These are phyloP conservation scores for Boechera divaricarpa DNA, from an alignment of 345 rosid genomes.

Conservation along the genomic window DNA sequence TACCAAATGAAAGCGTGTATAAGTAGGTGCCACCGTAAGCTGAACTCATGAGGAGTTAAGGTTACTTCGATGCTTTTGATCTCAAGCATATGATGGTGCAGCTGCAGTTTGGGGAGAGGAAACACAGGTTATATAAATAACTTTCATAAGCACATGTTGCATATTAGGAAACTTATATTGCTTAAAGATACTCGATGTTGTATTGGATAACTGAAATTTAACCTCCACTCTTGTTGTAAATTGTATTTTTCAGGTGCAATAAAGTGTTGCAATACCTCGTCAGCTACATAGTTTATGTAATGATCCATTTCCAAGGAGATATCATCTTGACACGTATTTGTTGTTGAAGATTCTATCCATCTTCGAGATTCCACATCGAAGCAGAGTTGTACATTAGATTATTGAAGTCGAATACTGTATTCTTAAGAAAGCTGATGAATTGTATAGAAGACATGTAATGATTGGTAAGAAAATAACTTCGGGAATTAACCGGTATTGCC, in stretches of 20 bases:
- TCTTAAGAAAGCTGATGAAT: constrained; percentile 13
- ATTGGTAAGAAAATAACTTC: constrained; percentile 49
- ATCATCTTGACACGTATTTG: constrained; percentile 68
- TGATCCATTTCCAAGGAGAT: constrained; percentile 77
- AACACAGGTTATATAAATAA: constrained; percentile 24
- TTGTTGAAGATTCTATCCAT: not conserved
- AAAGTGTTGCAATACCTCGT: constrained; percentile 50
- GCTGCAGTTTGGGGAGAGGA: constrained; percentile 9
- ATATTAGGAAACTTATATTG: constrained; percentile 15
- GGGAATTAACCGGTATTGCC: not conserved
- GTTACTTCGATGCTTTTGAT: constrained; percentile 20
- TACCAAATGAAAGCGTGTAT: constrained; percentile 30
- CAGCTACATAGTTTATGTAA: constrained; percentile 71
- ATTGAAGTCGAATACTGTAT: constrained; percentile 9
- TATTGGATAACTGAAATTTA: constrained; percentile 4
- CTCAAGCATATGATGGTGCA: constrained; percentile 12
- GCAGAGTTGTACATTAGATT: not conserved
- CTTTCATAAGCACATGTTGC: not conserved
- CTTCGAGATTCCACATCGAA: constrained; percentile 6
- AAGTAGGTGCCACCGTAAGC: constrained; percentile 5
- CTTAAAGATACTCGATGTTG: not conserved
- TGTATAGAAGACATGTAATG: constrained; percentile 60
- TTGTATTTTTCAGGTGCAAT: constrained; percentile 25
- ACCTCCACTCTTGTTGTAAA: constrained; percentile 4
- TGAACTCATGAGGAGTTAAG: constrained; percentile 18